Evolutionary conservation across 148 eudicot genomes (phyloP), one percentile per base, ranked within the genome.

Genomic region (Silene conica): DNA sequence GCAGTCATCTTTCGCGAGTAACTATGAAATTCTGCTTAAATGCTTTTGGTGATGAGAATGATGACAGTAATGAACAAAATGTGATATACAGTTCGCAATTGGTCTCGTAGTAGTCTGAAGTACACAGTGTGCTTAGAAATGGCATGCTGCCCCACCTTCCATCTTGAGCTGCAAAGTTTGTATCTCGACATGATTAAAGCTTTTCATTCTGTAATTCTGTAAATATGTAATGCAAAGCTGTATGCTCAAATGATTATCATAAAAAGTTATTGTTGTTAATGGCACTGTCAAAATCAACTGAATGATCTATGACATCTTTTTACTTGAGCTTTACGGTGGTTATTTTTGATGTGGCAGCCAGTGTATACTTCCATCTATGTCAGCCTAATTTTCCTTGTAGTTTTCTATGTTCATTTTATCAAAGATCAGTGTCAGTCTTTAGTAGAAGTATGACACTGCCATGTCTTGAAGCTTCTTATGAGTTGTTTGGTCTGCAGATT

Each of bases 401-500:
- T 31, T 31, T 3, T 3, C 34, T 31, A 31, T 1, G 34, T 31
- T 5, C 2, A 31, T 31, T 31, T 31, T 2, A 0, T 31, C 34
- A 31, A 31, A 31, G 4, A 31, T 25, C 61, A 8, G 63, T 26
- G 38, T 59, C 16, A 6, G n/a, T 66, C 31, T 25, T 69, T 58
- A 3, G 25, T 8, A 8, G 28, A 55, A 25, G 6, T 43, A 18
- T 20, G 70, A 31, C 23, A 38, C 77, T 38, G 26, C 56, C 9
- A 12, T 62, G 12, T 13, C 67, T 15, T 63, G 7, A 72, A 72
- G 56, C 45, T 16, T 45, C 23, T 43, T 8, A 15, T 38, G 34
- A 69, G 38, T 57, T 67, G 43, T 81, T 69, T 74, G 63, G 41
- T 63, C 52, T 58, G 71, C 83, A 84, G 84, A 65, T 59, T 78